Evolutionary conservation across 768 basidiomycete genomes (phyloP), one percentile per base, ranked within the genome.

Genomic region (Collybiopsis luxurians): DNA sequence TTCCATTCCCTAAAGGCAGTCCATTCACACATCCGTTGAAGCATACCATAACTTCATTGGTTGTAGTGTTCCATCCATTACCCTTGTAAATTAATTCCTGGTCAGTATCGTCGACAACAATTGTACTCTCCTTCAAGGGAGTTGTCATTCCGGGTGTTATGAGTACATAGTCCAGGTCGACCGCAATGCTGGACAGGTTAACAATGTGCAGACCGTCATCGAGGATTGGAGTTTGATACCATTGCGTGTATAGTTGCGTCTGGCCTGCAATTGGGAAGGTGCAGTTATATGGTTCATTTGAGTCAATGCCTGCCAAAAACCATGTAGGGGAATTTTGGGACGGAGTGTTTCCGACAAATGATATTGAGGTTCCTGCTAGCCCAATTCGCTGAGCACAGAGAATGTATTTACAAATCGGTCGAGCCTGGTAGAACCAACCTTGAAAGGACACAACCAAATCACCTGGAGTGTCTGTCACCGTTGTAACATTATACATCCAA

Each of bases 161-260:
- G 13, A 56, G 24, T 7, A 46, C 55, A 24, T 56, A 56, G 40
- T 56, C 55, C 5, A 56, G 15, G 36, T 42, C 55, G 12, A 44
- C 42, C 4, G 31, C 36, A 38, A 56, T 36, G 24, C 23, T 38
- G n/a, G 55, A 56, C 23, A 56, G 31, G 31, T 56, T 56, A 1
- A 56, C 38, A 12, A 36, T 42, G 27, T 56, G 55, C 24, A 39
- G 23, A 24, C 36, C 55, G 31, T 56, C 36, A 17, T 17, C 15
- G 27, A n/a, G n/a, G n/a, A n/a, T n/a, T n/a, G n/a, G n/a, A n/a
- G n/a, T n/a, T n/a, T n/a, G n/a, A n/a, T n/a, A 56, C 45, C 44
- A 56, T 24, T 56, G 55, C 2, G 36, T 38, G 30, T 56, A 56
- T 21, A 23, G 38, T 36, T 56, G 55, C 13, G 44, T 40, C 17